These are phyloP conservation scores for Ophidiomyces ophidiicola DNA, from an alignment of 2,329 filamentous ascomycete species.

Conservation along the genomic window DNA sequence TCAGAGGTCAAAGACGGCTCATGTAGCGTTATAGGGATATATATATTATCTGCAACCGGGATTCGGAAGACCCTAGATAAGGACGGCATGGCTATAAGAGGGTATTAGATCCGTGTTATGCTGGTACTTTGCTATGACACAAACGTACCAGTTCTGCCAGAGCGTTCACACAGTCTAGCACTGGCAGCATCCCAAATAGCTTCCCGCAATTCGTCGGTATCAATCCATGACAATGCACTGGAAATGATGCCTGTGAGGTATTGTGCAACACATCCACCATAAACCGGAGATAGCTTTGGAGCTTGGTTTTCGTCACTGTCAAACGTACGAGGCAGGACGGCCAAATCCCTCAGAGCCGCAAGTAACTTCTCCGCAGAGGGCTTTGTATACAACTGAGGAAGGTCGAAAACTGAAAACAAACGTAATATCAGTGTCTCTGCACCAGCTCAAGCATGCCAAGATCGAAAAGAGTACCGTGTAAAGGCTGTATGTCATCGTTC, in stretches of 20 bases:
- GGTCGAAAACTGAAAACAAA: slow-evolving; percentile 47
- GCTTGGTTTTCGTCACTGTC: slow-evolving; percentile 21
- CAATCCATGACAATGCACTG: slow-evolving; percentile 35
- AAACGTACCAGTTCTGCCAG: slow-evolving; percentile 55
- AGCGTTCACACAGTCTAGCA: slow-evolving; percentile 68
- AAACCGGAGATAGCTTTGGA: slow-evolving; percentile 24
- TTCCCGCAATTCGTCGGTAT: slow-evolving; percentile 33
- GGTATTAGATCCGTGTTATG: neutral
- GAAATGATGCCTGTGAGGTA: slow-evolving; percentile 39
- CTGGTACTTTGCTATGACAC: neutral
- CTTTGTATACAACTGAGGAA: slow-evolving; percentile 72
- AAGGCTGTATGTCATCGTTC: slow-evolving; percentile 4
- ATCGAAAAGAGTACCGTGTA: slow-evolving; percentile 2
- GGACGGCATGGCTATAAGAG: slow-evolving; percentile 46
- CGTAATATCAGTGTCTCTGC: neutral
- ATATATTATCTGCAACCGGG: slow-evolving; percentile 31
- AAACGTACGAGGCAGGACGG: slow-evolving; percentile 48
- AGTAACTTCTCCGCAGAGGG: slow-evolving; percentile 55
- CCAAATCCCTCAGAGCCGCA: slow-evolving; percentile 52
- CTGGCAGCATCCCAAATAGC: slow-evolving; percentile 63
- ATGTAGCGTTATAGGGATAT: slow-evolving; percentile 58
- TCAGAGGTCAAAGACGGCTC: slow-evolving; percentile 84
- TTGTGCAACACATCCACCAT: slow-evolving; percentile 31
- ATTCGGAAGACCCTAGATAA: slow-evolving; percentile 51
- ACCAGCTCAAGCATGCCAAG: neutral